phyloP scores from a whole-genome alignment of 2,329 filamentous ascomycete species.

The Colletotrichum tanaceti region DNA sequence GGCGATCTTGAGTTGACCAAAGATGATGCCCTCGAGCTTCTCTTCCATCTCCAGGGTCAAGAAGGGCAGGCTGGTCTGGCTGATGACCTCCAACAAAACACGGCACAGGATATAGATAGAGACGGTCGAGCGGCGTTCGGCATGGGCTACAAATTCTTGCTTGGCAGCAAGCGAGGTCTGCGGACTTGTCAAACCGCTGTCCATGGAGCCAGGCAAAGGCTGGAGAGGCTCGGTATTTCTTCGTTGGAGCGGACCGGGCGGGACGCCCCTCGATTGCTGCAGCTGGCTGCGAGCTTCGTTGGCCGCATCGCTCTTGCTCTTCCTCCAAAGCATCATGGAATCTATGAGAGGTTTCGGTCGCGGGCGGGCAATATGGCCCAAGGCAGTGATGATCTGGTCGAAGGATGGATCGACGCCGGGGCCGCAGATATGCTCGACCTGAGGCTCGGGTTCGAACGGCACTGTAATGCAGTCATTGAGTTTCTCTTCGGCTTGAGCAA shows the following conservation, averaged over 20 bases:
- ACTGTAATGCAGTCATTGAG: constrained; percentile 88
- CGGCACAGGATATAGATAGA: constrained; percentile 97
- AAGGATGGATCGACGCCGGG: constrained; percentile 88
- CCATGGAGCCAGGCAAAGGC: constrained; percentile 47
- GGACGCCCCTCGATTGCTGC: constrained; percentile 61
- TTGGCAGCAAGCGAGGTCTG: constrained; percentile 59
- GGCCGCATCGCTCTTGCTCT: constrained; percentile 92
- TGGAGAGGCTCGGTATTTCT: constrained; percentile 81
- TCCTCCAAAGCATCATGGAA: constrained; percentile 97
- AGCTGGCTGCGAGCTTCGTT: constrained; percentile 72
- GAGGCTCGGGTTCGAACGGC: constrained; percentile 82
- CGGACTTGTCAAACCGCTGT: constrained; percentile 46
- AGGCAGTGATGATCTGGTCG: constrained; percentile 91
- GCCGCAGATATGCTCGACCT: constrained; percentile 90
- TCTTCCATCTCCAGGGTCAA: constrained; percentile 94
- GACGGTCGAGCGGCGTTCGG: constrained; percentile 90
- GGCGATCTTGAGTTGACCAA: constrained; percentile 90
- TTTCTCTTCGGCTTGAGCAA: constrained; percentile 95
- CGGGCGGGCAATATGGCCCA: constrained; percentile 93
- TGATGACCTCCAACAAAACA: constrained; percentile 92
- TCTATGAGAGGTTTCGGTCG: constrained; percentile 97
- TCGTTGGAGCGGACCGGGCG: constrained; percentile 66
- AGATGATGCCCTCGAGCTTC: constrained; percentile 94
- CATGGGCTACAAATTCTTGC: constrained; percentile 80
- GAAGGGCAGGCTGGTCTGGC: constrained; percentile 83